Evolutionary conservation across 164 flowering plant genomes (phyloP).

Genomic region (Macadamia tetraphylla): DNA sequence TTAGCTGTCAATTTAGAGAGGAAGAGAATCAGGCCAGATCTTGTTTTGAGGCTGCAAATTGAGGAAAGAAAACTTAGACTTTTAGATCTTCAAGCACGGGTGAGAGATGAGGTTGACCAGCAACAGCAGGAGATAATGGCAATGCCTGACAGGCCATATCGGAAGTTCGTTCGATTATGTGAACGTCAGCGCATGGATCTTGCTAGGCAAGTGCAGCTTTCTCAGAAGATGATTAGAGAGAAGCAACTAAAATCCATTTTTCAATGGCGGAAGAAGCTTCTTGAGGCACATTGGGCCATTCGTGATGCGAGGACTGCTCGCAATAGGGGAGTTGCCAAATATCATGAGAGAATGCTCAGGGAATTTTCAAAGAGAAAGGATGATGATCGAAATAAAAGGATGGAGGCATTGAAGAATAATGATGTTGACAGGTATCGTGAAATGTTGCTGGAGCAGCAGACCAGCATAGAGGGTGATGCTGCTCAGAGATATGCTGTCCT

Average conservation of each 20-base stretch:
- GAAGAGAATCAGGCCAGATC: conserved; percentile 94
- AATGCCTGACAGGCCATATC: conserved; percentile 94
- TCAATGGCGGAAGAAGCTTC: conserved; percentile 97
- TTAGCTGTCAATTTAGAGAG: conserved; percentile 87
- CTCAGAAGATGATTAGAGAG: conserved; percentile 82
- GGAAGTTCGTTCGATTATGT: conserved; percentile 87
- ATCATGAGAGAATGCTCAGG: conserved; percentile 94
- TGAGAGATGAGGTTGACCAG: conserved; percentile 90
- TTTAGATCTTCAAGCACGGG: conserved; percentile 71
- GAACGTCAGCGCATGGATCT: conserved; percentile 94
- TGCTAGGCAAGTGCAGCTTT: conserved; percentile 77
- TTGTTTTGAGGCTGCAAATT: conserved; percentile 79
- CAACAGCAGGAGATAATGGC: conserved; percentile 97
- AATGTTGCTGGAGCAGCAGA: conserved; percentile 97
- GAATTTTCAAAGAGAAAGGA: conserved; percentile 96
- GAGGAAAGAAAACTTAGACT: conserved; percentile 89
- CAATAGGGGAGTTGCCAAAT: conserved; percentile 96
- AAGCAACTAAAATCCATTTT: conserved; percentile 86
- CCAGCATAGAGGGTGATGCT: conserved; percentile 87
- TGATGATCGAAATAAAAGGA: conserved; percentile 84
- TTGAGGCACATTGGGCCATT: conserved; percentile 96
- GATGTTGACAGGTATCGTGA: conserved; percentile 98
- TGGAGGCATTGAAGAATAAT: conserved; percentile 99
- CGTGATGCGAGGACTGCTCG: conserved; percentile 99
- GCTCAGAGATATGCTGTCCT: conserved; percentile 91